phyloP scores from a whole-genome alignment of 768 basidiomycete genomes.

The Clitopilus passeckerianus region DNA sequence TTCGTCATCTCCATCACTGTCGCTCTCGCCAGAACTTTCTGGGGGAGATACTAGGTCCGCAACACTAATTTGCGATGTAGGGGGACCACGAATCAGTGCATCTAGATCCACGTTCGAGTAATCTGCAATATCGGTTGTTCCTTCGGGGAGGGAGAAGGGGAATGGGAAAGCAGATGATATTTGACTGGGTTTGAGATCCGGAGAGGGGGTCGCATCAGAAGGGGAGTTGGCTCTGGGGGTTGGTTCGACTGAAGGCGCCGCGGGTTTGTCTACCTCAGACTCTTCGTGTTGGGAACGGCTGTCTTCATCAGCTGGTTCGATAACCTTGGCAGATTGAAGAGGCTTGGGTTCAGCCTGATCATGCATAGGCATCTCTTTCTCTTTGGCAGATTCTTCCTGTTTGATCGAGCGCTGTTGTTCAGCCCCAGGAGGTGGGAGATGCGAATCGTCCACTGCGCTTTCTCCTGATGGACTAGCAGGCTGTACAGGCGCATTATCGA shows the following conservation, averaged over 20 bases:
- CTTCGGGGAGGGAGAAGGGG: not conserved
- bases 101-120: conserved; percentile 29
- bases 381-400: no score
- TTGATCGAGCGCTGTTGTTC: no score
- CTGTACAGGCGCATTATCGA: no score
- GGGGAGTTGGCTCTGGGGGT: not conserved
- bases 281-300: not conserved
- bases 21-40: conserved; percentile 34
- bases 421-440: no score
- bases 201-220: not conserved
- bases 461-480: no score
- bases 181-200: not conserved
- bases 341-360: no score
- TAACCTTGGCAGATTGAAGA: no score
- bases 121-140: not conserved
- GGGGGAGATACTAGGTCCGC: conserved; percentile 34
- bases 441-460: no score
- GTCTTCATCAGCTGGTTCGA: not conserved
- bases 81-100: conserved; percentile 34
- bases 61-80: conserved; percentile 16
- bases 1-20: conserved; percentile 28
- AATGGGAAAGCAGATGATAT: not conserved
- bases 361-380: no score
- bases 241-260: not conserved
- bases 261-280: not conserved